Conservation (phyloP, 1,284 basidiomycete genomes). For the Anthracocystis walkeri region DNA sequence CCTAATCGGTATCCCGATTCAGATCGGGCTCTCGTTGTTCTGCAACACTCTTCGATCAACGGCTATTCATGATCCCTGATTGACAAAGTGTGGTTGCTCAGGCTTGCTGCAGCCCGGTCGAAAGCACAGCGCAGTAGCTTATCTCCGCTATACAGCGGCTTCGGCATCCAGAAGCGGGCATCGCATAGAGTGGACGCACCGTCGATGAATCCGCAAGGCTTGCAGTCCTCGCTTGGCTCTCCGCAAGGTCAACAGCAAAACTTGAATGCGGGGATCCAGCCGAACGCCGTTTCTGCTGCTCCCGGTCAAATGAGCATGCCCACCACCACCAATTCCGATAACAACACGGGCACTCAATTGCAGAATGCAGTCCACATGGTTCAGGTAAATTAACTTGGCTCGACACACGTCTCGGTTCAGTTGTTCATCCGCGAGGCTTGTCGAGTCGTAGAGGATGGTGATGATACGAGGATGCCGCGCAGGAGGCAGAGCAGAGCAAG, state of each 20-base stretch:
- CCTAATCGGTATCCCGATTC: too few relatives aligned
- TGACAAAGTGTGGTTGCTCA: too few relatives aligned
- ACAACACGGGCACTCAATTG: conserved; percentile 16
- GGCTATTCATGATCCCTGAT: too few relatives aligned
- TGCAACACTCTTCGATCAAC: too few relatives aligned
- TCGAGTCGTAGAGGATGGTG: neutral
- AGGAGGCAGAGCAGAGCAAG: neutral
- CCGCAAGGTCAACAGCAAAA: conserved; percentile 19
- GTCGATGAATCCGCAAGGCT: conserved; percentile 29
- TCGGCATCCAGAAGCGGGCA: neutral
- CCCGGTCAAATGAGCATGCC: conserved; percentile 18
- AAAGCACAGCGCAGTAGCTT: too few relatives aligned
- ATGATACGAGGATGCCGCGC: neutral
- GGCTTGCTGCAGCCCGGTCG: too few relatives aligned
- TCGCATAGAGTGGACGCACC: neutral
- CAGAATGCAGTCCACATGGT: conserved; percentile 42
- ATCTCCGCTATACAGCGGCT: too few relatives aligned
- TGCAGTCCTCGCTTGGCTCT: conserved; percentile 27
- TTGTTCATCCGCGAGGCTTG: neutral
- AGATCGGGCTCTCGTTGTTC: too few relatives aligned
- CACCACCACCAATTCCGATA: conserved; percentile 10
- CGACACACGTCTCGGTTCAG: neutral
- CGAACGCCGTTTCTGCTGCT: conserved; percentile 12
- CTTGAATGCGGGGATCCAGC: conserved; percentile 18
- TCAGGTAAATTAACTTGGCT: conserved; percentile 21